phyloP scores from a whole-genome alignment of 805 yeast genomes.

The Myxozyma neotropica region DNA sequence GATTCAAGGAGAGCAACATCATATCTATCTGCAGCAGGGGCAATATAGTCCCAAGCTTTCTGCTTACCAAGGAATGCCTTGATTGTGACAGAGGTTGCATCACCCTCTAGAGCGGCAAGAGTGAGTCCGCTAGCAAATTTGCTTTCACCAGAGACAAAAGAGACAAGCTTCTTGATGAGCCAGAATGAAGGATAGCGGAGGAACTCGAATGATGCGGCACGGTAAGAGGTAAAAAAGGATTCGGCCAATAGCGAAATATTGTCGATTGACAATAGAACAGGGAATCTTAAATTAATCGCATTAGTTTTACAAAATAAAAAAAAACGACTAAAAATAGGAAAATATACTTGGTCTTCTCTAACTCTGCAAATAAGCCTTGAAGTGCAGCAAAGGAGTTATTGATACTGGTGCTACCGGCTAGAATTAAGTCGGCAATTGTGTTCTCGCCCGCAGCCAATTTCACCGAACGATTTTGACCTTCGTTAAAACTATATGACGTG shows the following conservation, averaged over 20 bases:
- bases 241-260: conserved; percentile 21
- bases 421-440: conserved; percentile 13
- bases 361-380: conserved; percentile 20
- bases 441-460: conserved; percentile 11
- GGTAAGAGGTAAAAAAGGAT: conserved; percentile 14
- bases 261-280: conserved; percentile 27
- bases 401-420: conserved; percentile 2
- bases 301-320: background rate
- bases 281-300: conserved; percentile 4
- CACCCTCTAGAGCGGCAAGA: conserved; percentile 20
- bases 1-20: conserved; percentile 7
- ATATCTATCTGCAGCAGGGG: conserved; percentile 3
- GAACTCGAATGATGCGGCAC: conserved; percentile 2
- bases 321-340: background rate
- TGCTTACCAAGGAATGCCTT: conserved; percentile 7
- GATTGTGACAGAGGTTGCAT: conserved; percentile 10
- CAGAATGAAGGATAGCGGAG: conserved; percentile 13
- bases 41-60: conserved; percentile 14
- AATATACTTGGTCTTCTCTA: conserved; percentile 4
- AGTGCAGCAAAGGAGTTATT: conserved; percentile 13
- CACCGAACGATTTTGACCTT: background rate
- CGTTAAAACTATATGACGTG: background rate
- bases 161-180: conserved; percentile 15
- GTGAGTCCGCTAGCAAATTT: conserved; percentile 15
- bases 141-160: conserved; percentile 15